Base-by-base conservation (phyloP, 2,329 filamentous ascomycete species). In the Nannizziopsis barbatae region DNA sequence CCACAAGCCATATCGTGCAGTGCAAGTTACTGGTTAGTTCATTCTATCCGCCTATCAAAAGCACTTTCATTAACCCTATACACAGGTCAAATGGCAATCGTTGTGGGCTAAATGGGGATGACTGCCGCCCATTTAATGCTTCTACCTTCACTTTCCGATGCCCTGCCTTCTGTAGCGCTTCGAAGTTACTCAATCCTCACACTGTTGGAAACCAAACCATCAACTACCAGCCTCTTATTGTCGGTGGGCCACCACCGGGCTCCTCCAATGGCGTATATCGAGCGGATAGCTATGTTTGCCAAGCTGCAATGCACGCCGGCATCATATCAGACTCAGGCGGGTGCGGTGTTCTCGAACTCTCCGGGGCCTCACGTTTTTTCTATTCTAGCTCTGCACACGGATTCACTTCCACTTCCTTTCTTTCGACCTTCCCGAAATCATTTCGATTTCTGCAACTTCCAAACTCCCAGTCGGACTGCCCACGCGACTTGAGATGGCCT, bases 261-360 rank as follows among this genome's bases (percentile, higher is more conserved):
- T 63, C 64, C 3, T 59, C 65, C 1, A 62, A 65, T 5, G 75
- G 82, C 0, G 71, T 84, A 17, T 96, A 96, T 63, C 83, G 92
- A 14, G 87, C 84, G 8, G 88, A 95, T 65, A 93, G 86, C 11
- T 93, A 86, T 66, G 82, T 95, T 47, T 95, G 88, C 61, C 82
- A 80, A 50, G 76, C 88, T 10, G 88, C 87, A 31, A 85, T 94
- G 43, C 88, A 95, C 61, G 80, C 86, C 0, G 88, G 87, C 15
- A 74, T 89, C 57, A 78, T 93, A 52, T 78, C 77, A 32, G 79
- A 88, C 58, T 67, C 72, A 0, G 88, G 88, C 33, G 88, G 88
- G 1, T 95, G 88, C 57, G 88, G 88, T 50, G 85, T 93, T 2
- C 76, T 92, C 30, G 75, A 78, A 47, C 73, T 92, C 33, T 74